These are phyloP conservation scores for Escovopsis sp. DNA, from an alignment of 2,329 filamentous ascomycete genomes.

Conservation along the genomic window DNA sequence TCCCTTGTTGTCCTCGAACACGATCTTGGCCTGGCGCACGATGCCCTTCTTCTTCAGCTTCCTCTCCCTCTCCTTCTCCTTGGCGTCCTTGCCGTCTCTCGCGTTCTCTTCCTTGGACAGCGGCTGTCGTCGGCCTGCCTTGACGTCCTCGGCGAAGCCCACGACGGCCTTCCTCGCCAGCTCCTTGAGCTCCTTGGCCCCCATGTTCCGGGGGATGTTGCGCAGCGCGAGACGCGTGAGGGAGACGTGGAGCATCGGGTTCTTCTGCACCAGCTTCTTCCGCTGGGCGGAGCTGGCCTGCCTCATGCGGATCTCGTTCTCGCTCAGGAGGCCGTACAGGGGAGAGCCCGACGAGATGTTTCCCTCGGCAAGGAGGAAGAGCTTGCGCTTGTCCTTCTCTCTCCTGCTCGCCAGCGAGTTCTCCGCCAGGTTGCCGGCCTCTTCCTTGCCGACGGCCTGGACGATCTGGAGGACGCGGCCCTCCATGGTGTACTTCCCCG, in stretches of 20 bases:
- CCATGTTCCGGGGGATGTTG: conserved; percentile 74
- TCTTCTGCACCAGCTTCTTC: conserved; percentile 78
- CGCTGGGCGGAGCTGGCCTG: conserved; percentile 78
- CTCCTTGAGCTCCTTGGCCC: conserved; percentile 78
- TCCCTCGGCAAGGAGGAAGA: conserved; percentile 81
- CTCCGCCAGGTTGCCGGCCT: conserved; percentile 63
- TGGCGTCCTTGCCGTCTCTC: conserved; percentile 67
- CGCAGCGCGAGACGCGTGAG: conserved; percentile 82
- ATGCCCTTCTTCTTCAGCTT: conserved; percentile 74
- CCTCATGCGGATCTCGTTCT: conserved; percentile 72
- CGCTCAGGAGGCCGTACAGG: conserved; percentile 60
- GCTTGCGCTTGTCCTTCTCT: conserved; percentile 76
- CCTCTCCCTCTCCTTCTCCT: conserved; percentile 62
- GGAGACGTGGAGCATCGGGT: conserved; percentile 77
- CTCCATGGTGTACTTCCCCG: conserved; percentile 78
- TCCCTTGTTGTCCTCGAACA: conserved; percentile 79
- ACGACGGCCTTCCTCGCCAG: conserved; percentile 87
- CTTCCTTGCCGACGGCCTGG: conserved; percentile 69
- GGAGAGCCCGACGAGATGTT: conserved; percentile 64
- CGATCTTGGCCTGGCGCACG: conserved; percentile 84
- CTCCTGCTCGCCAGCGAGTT: conserved; percentile 46
- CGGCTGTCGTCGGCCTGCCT: conserved; percentile 56
- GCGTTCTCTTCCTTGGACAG: conserved; percentile 81
- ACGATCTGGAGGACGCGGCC: conserved; percentile 76
- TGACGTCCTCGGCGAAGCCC: conserved; percentile 84